Evolutionary conservation across 306 rosid genomes (phyloP).

Genomic region (Acacia crassicarpa): DNA sequence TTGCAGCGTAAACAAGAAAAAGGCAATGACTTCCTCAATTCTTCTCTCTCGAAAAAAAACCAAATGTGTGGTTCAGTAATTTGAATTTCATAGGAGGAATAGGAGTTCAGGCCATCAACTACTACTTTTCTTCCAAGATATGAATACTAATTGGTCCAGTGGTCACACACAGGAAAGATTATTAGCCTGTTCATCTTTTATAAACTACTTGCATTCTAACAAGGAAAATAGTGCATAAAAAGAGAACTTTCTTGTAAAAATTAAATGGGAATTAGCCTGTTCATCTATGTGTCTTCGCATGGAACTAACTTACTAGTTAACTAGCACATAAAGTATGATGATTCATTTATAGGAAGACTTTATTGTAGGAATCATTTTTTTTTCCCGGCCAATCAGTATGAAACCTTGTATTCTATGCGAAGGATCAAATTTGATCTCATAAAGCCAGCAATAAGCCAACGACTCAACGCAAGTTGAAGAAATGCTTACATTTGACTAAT

Average conservation of each 20-base stretch:
- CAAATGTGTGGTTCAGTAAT: not conserved
- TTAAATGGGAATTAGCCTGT: not conserved
- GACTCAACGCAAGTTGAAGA: not conserved
- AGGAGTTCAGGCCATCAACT: slow-evolving; percentile 15
- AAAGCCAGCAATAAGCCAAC: not conserved
- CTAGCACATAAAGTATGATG: not conserved
- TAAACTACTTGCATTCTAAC: not conserved
- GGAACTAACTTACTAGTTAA: not conserved
- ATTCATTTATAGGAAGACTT: not conserved
- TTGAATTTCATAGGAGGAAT: not conserved
- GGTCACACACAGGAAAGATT: not conserved
- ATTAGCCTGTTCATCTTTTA: not conserved
- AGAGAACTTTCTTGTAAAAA: not conserved
- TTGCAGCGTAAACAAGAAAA: not conserved
- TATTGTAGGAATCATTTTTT: not conserved
- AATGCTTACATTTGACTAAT: slow-evolving; percentile 77
- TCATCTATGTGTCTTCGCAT: not conserved
- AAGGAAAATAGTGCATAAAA: not conserved
- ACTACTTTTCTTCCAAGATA: not conserved
- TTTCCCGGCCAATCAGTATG: not conserved
- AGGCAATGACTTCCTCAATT: not conserved
- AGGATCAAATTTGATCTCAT: not conserved
- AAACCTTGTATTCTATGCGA: not conserved
- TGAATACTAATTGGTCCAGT: not conserved
- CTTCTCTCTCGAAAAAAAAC: not conserved